Conservation (phyloP, 2,329 filamentous ascomycete genomes). For the Fusarium acutatum region DNA sequence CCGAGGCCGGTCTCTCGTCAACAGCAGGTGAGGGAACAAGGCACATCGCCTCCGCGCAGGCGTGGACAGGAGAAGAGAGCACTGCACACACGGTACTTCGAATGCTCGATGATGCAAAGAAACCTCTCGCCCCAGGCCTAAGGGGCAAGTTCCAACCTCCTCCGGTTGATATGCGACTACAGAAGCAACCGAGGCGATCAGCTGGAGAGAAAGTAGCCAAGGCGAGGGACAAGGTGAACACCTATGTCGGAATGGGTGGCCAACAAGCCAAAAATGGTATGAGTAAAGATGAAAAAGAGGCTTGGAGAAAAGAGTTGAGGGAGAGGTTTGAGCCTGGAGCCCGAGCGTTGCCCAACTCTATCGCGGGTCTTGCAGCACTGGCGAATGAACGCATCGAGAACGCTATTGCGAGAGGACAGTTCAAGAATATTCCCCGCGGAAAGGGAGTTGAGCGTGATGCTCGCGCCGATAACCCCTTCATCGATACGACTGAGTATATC, state of each 20-base stretch:
- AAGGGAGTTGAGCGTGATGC: slow-evolving; percentile 83
- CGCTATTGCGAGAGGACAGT: slow-evolving; percentile 90
- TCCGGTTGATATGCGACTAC: slow-evolving; percentile 63
- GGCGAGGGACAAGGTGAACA: slow-evolving; percentile 66
- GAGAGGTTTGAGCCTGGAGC: slow-evolving; percentile 81
- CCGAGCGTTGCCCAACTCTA: slow-evolving; percentile 76
- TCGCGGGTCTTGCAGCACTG: slow-evolving; percentile 81
- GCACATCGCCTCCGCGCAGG: slow-evolving; percentile 70
- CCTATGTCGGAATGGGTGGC: slow-evolving; percentile 59
- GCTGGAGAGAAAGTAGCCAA: slow-evolving; percentile 59
- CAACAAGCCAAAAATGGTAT: slow-evolving; percentile 62
- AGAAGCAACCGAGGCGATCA: slow-evolving; percentile 49
- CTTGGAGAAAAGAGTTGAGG: slow-evolving; percentile 75
- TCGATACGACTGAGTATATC: slow-evolving; percentile 96
- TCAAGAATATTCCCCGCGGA: slow-evolving; percentile 82
- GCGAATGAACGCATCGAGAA: slow-evolving; percentile 95
- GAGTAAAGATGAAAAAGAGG: slow-evolving; percentile 76
- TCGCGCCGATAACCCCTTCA: slow-evolving; percentile 84
- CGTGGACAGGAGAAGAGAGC: slow-evolving; percentile 83
- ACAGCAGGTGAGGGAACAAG: slow-evolving; percentile 74
- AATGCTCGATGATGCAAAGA: slow-evolving; percentile 84
- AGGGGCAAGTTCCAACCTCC: slow-evolving; percentile 58
- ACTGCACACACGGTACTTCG: slow-evolving; percentile 80
- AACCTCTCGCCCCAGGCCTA: slow-evolving; percentile 66
- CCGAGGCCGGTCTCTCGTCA: slow-evolving; percentile 57